A percentile compares a stretch with the other conserved stretches of the same genome.
These are phyloP conservation scores for Otatea glauca DNA, from an alignment of 176 grass and related monocot genomes.

Conservation along the genomic window DNA sequence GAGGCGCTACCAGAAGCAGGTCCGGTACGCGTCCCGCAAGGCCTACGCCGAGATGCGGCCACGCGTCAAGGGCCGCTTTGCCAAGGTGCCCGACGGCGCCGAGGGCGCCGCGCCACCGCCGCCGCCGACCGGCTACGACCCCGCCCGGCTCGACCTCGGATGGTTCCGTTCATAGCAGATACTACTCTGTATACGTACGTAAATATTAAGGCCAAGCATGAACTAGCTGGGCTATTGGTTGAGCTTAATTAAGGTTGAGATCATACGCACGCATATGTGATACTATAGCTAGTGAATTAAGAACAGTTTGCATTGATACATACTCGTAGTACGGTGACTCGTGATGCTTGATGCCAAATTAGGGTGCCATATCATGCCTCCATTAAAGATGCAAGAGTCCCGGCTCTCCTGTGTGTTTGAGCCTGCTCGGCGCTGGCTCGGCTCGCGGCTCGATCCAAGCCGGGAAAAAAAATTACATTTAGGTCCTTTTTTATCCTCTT, in stretches of 20 bases:
- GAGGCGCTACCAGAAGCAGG: slow-evolving; percentile 87
- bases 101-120: too few species aligned
- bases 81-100: slow-evolving; percentile 66
- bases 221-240: slow-evolving; percentile 40
- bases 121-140: slow-evolving; percentile 46
- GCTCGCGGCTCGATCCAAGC: too few species aligned
- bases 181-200: too few species aligned
- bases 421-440: too few species aligned
- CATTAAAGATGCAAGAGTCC: too few species aligned
- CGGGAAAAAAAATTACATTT: too few species aligned
- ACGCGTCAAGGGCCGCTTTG: slow-evolving; percentile 89
- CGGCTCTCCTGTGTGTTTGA: too few species aligned
- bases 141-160: slow-evolving; percentile 57
- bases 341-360: neutral
- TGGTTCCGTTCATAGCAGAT: slow-evolving; percentile 59
- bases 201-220: neutral
- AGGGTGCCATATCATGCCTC: neutral
- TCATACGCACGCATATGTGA: neutral
- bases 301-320: too few species aligned
- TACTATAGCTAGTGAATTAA: too few species aligned
- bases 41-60: slow-evolving; percentile 93
- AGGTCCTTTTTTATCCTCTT: too few species aligned
- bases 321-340: neutral
- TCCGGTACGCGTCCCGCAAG: slow-evolving; percentile 91
- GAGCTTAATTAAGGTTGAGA: neutral